These are phyloP conservation scores for Parietaria judaica DNA, from an alignment of 306 rosid species.

Conservation along the genomic window DNA sequence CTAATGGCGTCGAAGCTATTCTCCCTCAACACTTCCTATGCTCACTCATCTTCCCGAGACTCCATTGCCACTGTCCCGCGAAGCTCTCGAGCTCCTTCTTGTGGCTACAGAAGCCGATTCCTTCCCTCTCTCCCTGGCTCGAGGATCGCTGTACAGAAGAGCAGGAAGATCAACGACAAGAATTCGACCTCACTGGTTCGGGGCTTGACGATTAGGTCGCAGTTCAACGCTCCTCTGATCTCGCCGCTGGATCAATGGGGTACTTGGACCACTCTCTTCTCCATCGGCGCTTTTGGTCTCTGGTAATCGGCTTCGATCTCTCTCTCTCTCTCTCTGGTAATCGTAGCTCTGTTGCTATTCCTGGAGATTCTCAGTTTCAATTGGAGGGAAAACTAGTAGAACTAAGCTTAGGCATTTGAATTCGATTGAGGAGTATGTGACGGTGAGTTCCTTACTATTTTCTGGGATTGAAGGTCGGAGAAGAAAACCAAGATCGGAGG, in stretches of 20 bases:
- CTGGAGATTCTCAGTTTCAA: conserved; percentile 5
- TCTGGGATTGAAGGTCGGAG: conserved; percentile 41
- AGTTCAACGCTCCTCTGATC: conserved; percentile 40
- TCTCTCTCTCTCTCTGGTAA: not conserved
- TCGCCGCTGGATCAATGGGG: conserved; percentile 68
- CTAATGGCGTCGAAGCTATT: conserved; percentile 20
- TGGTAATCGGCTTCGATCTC: conserved; percentile 29
- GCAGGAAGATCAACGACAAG: not conserved
- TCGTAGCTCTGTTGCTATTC: not conserved
- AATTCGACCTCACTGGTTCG: not conserved
- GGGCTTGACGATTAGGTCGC: conserved; percentile 22
- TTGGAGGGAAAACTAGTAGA: not conserved
- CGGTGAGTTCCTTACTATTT: not conserved
- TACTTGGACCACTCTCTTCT: conserved; percentile 58
- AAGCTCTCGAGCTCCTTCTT: conserved; percentile 5
- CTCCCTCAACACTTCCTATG: not conserved
- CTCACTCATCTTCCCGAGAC: conserved; percentile 5
- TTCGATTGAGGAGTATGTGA: not conserved
- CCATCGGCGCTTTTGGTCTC: conserved; percentile 58
- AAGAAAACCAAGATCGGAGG: conserved; percentile 56
- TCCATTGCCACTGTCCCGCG: conserved; percentile 19
- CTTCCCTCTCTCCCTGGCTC: conserved; percentile 8
- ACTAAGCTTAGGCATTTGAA: not conserved
- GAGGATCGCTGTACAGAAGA: not conserved
- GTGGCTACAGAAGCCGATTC: not conserved